Evolutionary conservation across 2,329 filamentous ascomycete genomes (phyloP).

Genomic region (Cladosporium sp.): DNA sequence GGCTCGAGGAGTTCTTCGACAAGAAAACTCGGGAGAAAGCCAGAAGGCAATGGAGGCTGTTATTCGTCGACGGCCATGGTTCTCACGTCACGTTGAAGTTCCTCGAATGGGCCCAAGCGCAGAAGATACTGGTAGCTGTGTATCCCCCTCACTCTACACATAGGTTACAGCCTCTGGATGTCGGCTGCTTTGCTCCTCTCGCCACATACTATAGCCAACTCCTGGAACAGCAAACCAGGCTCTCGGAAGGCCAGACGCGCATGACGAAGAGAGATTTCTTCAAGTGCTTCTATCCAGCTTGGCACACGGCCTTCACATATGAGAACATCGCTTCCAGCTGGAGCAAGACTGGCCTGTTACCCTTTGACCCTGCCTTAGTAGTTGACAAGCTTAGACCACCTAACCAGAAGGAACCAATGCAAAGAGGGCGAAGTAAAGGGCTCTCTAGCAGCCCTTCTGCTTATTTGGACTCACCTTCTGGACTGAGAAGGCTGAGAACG

Average conservation of each 20-base stretch:
- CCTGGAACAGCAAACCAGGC: slow-evolving; percentile 13
- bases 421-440: neutral
- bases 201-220: slow-evolving; percentile 24
- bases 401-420: neutral
- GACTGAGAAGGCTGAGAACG: neutral
- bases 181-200: slow-evolving; percentile 24
- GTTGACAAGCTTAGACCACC: neutral
- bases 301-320: slow-evolving; percentile 18
- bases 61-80: slow-evolving; percentile 22
- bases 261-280: slow-evolving; percentile 24
- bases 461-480: neutral
- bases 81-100: slow-evolving; percentile 21
- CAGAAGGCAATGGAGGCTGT: slow-evolving; percentile 20
- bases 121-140: slow-evolving; percentile 20
- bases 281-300: slow-evolving; percentile 21
- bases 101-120: slow-evolving; percentile 15
- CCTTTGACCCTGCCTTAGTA: slow-evolving; percentile 19
- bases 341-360: slow-evolving; percentile 20
- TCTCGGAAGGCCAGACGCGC: slow-evolving; percentile 12
- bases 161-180: slow-evolving; percentile 25
- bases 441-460: neutral
- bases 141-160: no score
- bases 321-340: slow-evolving; percentile 20
- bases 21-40: slow-evolving; percentile 18
- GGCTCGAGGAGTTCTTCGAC: slow-evolving; percentile 20